Conservation (phyloP, 2,329 filamentous ascomycete genomes). For the Ustilaginoidea virens region DNA sequence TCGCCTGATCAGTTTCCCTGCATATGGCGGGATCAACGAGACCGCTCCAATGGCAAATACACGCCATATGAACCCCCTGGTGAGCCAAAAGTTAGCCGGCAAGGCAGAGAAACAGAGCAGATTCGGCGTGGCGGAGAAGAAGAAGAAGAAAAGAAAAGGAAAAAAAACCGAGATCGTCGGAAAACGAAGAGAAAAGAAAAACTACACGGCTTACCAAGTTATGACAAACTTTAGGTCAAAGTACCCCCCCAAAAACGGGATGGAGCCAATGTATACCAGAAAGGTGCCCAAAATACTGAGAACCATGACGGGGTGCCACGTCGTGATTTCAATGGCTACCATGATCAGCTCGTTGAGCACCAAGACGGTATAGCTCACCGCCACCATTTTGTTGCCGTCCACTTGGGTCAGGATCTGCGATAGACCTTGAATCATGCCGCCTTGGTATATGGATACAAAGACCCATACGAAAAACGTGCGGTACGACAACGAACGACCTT, state of each 20-base stretch:
- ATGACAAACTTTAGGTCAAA: slow-evolving; percentile 73
- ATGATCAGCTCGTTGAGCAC: slow-evolving; percentile 92
- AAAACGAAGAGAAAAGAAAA: too few relatives aligned
- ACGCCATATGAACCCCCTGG: slow-evolving; percentile 75
- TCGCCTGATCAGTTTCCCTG: slow-evolving; percentile 68
- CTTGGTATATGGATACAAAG: slow-evolving; percentile 86
- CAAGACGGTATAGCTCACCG: slow-evolving; percentile 81
- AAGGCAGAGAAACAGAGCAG: too few relatives aligned
- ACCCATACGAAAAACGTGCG: slow-evolving; percentile 97
- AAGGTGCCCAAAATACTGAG: slow-evolving; percentile 70
- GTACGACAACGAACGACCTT: slow-evolving; percentile 74
- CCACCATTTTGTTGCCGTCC: slow-evolving; percentile 62
- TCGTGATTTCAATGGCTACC: slow-evolving; percentile 93
- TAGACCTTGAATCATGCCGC: slow-evolving; percentile 87
- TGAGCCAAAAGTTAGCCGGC: neutral
- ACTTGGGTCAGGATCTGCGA: slow-evolving; percentile 75
- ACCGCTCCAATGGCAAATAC: slow-evolving; percentile 66
- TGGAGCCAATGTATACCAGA: slow-evolving; percentile 59
- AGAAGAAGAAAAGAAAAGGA: too few relatives aligned
- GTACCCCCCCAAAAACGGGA: slow-evolving; percentile 81
- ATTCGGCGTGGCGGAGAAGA: too few relatives aligned
- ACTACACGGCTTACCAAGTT: slow-evolving; percentile 50
- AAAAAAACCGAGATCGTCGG: too few relatives aligned
- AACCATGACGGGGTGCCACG: slow-evolving; percentile 93
- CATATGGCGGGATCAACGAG: slow-evolving; percentile 74